phyloP scores from a whole-genome alignment of 192 early-diverging fungal species.

The Spizellomyces punctatus region DNA sequence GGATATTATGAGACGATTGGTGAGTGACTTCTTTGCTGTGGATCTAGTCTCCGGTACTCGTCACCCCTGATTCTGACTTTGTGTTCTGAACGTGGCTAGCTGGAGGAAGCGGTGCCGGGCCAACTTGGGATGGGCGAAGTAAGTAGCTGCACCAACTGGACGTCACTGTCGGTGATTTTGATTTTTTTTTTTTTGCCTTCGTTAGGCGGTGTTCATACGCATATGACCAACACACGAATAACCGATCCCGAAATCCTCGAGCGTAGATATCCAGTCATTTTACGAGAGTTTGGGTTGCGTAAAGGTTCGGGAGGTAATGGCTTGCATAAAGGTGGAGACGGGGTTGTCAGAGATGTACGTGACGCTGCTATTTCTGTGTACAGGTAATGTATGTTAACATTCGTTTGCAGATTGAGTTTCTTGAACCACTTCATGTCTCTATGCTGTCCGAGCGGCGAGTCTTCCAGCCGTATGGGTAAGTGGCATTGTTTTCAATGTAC shows the following conservation, averaged over 20 bases:
- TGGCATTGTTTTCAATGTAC: too few relatives aligned
- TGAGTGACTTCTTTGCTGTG: slow-evolving; percentile 23
- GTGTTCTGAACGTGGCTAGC: slow-evolving; percentile 4
- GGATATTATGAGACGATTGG: slow-evolving; percentile 98
- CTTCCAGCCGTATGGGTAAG: slow-evolving; percentile 78
- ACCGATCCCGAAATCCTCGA: slow-evolving; percentile 97
- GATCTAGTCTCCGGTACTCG: not conserved
- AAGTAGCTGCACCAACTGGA: not conserved
- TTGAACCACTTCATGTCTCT: slow-evolving; percentile 82
- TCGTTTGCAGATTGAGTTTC: slow-evolving; percentile 74
- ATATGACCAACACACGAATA: slow-evolving; percentile 98
- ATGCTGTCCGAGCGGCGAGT: slow-evolving; percentile 92
- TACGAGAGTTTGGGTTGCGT: slow-evolving; percentile 79
- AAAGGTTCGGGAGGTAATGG: slow-evolving; percentile 79
- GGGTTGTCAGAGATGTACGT: slow-evolving; percentile 77
- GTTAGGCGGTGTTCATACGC: slow-evolving; percentile 58
- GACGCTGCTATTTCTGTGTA: not conserved
- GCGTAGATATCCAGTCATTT: slow-evolving; percentile 74
- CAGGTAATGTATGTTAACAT: not conserved
- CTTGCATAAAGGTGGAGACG: slow-evolving; percentile 78
- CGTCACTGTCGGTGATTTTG: not conserved
- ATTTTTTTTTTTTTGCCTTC: not conserved
- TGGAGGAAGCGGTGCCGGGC: slow-evolving; percentile 81
- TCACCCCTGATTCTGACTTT: not conserved
- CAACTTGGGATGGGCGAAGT: slow-evolving; percentile 84